A percentile compares a stretch with the other conserved stretches of the same genome.
phyloP scores from a whole-genome alignment of 495 filamentous ascomycete genomes.

The Aspergillus affinis region DNA sequence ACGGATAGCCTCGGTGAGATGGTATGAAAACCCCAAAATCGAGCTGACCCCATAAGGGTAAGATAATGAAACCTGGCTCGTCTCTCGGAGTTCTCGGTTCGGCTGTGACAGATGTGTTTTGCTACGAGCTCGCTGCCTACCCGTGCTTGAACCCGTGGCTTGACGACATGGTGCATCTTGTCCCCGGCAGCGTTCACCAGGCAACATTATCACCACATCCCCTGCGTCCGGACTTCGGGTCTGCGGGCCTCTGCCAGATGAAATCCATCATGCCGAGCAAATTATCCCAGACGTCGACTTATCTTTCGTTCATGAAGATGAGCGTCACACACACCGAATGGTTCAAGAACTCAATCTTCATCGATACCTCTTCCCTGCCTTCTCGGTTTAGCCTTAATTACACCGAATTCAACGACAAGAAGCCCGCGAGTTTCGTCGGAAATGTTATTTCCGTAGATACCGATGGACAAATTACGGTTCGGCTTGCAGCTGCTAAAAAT shows the following conservation, averaged over 20 bases:
- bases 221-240: neutral
- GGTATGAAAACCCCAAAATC: conserved; percentile 49
- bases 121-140: conserved; percentile 55
- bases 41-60: conserved; percentile 36
- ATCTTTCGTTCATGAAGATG: conserved; percentile 19
- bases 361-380: conserved; percentile 18
- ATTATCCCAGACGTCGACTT: conserved; percentile 13
- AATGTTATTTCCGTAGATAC: conserved; percentile 54
- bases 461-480: conserved; percentile 54
- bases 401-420: conserved; percentile 8
- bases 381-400: conserved; percentile 18
- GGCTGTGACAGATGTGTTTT: conserved; percentile 48
- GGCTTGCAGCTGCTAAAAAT: conserved; percentile 48
- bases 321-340: conserved; percentile 18
- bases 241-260: conserved; percentile 13
- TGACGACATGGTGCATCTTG: conserved; percentile 53
- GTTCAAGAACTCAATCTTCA: conserved; percentile 23
- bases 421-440: conserved; percentile 50
- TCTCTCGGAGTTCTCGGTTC: conserved; percentile 42
- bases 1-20: conserved; percentile 54
- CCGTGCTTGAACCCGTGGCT: conserved; percentile 41
- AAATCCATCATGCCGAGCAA: conserved; percentile 12
- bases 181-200: conserved; percentile 27
- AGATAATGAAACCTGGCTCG: conserved; percentile 30
- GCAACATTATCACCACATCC: conserved; percentile 10